Evolutionary conservation across 768 basidiomycete species (phyloP), one percentile per base, ranked within the genome.

Genomic region (Tylopilus sp.): DNA sequence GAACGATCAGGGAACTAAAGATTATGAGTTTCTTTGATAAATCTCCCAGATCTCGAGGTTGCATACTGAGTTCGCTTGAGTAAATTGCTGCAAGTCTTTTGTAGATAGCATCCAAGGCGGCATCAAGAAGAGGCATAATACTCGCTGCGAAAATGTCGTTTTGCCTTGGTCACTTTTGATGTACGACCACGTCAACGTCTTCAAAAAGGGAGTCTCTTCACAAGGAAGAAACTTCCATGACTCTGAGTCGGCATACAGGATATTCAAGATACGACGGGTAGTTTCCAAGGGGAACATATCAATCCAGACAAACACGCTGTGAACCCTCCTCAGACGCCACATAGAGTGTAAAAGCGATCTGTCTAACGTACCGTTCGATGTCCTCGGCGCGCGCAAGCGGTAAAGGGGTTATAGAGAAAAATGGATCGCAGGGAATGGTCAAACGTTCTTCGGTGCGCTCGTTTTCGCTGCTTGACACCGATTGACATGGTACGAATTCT

Each of bases 231-330:
- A 64, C 9, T 58, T 63, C 68, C 71, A 77, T 7, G 63, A 49
- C 12, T 37, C 48, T 3, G 67, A 62, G 34, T 66, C 60, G 10
- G 63, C 63, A 40, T 66, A 70, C 22, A 68, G 47, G 24, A 74
- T 53, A 43, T 70, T 71, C 50, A 78, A 56, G 24, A 74, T 53
- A 26, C 73, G 70, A 59, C 80, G 77, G 14, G 74, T 72, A 10
- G 79, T 84, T 60, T 75, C 73, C 22, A 86, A 63, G 5, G 82
- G 81, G 43, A 80, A 72, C 51, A 73, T 73, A 25, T 74, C 73
- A 16, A 83, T 58, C 82, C 83, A 84, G 24, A 71, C 64, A 22
- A 69, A 63, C 36, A 83, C 63, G 28, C 82, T 84, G 47, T 24
- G 21, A 10, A 45, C 16, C 21, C 36, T 30, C 3, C 26, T 57